These are phyloP conservation scores for Trametes polyzona DNA, from an alignment of 1,284 basidiomycete species.

Conservation along the genomic window DNA sequence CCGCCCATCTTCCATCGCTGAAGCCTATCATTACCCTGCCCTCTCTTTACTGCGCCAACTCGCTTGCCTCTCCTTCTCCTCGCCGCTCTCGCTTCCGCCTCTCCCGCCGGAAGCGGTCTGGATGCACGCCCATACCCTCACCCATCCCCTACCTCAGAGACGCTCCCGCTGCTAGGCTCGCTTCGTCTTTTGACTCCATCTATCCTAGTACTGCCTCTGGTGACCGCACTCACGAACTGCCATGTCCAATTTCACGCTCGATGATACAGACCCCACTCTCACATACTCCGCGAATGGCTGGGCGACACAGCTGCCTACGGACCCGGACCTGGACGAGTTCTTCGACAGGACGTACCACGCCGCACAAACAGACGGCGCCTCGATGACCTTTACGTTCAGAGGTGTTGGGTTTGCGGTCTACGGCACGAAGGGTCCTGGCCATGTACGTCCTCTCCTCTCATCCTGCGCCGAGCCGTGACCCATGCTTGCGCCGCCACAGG, in stretches of 20 bases:
- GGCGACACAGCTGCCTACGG: conserved; percentile 27
- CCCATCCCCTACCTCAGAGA: background rate
- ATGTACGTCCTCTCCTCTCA: conserved; percentile 28
- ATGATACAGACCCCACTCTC: conserved; percentile 34
- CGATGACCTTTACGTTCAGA: conserved; percentile 27
- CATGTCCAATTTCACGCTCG: conserved; percentile 36
- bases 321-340: conserved; percentile 28
- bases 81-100: background rate
- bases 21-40: background rate
- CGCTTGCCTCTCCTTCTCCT: conserved; percentile 11
- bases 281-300: conserved; percentile 30
- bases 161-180: background rate
- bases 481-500: conserved; percentile 16
- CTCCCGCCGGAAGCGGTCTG: background rate
- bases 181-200: background rate
- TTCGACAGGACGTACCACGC: conserved; percentile 36
- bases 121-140: background rate
- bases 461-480: background rate
- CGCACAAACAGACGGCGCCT: conserved; percentile 30
- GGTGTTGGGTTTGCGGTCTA: conserved; percentile 33
- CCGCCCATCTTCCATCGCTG: background rate
- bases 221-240: background rate
- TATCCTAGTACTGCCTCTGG: background rate
- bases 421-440: conserved; percentile 34
- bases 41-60: conserved; percentile 19